Conservation (phyloP, 1,284 basidiomycete genomes). For the Leccinum brunneo-olivaceum region DNA sequence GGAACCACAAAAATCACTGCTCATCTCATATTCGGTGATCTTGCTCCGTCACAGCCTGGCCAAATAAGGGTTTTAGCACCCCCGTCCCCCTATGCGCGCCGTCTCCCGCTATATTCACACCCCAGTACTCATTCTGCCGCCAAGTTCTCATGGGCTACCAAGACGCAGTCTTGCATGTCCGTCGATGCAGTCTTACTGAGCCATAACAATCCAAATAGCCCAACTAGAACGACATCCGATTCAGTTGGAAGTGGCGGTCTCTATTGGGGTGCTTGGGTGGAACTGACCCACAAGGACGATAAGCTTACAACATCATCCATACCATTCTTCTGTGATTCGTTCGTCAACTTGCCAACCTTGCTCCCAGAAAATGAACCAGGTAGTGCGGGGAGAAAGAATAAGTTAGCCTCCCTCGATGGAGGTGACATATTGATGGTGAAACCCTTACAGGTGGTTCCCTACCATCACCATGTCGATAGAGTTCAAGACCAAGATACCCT, state of each 20-base stretch:
- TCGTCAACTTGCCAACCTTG: constrained; percentile 38
- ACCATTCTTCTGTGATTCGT: constrained; percentile 51
- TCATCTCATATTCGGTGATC: constrained; percentile 51
- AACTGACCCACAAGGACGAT: constrained; percentile 39
- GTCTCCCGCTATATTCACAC: constrained; percentile 46
- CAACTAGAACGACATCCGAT: constrained; percentile 30
- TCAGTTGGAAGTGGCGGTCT: constrained; percentile 43
- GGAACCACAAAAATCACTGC: constrained; percentile 40
- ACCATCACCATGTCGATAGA: constrained; percentile 53
- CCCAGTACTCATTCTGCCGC: constrained; percentile 34
- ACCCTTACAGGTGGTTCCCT: constrained; percentile 48
- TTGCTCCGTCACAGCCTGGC: constrained; percentile 30
- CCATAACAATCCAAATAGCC: constrained; percentile 33
- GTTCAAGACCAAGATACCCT: constrained; percentile 53
- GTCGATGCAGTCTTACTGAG: constrained; percentile 36
- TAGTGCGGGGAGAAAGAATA: constrained; percentile 9
- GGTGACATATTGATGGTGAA: constrained; percentile 10
- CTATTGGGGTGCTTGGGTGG: constrained; percentile 53
- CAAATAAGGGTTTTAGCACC: constrained; percentile 34
- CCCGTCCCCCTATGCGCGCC: constrained; percentile 49
- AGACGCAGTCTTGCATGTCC: constrained; percentile 32
- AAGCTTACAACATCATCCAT: constrained; percentile 40
- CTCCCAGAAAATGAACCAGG: constrained; percentile 32
- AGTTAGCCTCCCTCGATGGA: constrained; percentile 10
- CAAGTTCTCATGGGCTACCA: constrained; percentile 31